Base-by-base conservation (phyloP, 2,329 filamentous ascomycete species). In the Parastagonospora avenae region DNA sequence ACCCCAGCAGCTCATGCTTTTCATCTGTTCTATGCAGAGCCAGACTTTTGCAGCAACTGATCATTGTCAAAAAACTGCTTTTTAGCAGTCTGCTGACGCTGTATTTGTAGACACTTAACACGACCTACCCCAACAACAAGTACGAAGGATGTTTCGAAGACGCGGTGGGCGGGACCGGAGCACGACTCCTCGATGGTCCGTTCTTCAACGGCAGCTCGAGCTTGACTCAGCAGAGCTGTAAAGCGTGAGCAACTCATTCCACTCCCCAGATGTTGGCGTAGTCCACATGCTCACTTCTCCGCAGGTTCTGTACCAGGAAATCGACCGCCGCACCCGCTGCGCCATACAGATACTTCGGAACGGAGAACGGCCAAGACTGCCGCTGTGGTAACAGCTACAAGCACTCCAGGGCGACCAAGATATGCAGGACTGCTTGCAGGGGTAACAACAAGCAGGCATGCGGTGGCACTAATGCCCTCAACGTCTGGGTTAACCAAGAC, bases 291-390 rank as follows among this genome's bases (percentile, higher is more conserved):
- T 53, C 40, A 37, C 38, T 24, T 16, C 5, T 28, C 4, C 15
- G 33, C 38, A 50, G 30, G 3, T 53, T 51, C 33, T 59, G 55
- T 44, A 54, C 47, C n/a, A 19, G 1, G 3, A 38, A 36, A 8
- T 14, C 39, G 2, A 9, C 11, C 2, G 19, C 27, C 8, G 35
- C 32, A 4, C 41, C 41, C 4, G 15, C 28, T 14, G 46, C 50
- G 10, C 55, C 55, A 7, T 59, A 47, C 45, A 37, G 16, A 12
- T 59, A 45, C 44, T 57, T 57, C 15, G 56, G 40, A 31, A 19
- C 54, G 16, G 50, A 42, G 33, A 8, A 4, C 7, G 54, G 54
- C 16, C 29, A 10, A 12, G 24, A 36, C 10, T 59, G 56, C 41
- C 29, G 19, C 15, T 59, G 56, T 38, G 51, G 50, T 19, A 54